A percentile compares a stretch with the other conserved stretches of the same genome.
Conservation (phyloP, 2,329 filamentous ascomycete species). For the Verruconis gallopava region DNA sequence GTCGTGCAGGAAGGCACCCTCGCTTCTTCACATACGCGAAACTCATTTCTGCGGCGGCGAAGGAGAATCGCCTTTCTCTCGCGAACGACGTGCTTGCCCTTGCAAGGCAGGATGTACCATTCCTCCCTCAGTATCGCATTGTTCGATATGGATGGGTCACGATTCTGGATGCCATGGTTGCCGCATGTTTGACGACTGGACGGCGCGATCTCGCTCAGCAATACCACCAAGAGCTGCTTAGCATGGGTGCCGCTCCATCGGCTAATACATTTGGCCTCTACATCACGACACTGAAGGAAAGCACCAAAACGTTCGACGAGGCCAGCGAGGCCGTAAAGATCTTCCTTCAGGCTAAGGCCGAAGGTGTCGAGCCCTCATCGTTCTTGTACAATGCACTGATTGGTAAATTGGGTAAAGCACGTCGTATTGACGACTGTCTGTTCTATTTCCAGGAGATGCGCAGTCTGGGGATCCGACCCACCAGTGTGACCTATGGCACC, state of each 20-base stretch:
- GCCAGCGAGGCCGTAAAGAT: conserved; percentile 95
- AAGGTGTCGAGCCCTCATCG: conserved; percentile 89
- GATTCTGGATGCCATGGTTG: conserved; percentile 93
- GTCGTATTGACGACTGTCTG: conserved; percentile 93
- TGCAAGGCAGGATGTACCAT: conserved; percentile 78
- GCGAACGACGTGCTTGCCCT: conserved; percentile 80
- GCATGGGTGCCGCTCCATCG: conserved; percentile 81
- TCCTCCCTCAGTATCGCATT: conserved; percentile 68
- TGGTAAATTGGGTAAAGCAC: conserved; percentile 93
- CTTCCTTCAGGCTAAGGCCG: conserved; percentile 83
- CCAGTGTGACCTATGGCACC: conserved; percentile 94
- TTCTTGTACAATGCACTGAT: conserved; percentile 98
- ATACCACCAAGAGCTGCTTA: conserved; percentile 81
- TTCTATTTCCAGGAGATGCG: conserved; percentile 99
- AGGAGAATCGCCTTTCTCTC: conserved; percentile 67
- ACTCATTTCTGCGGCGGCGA: conserved; percentile 79
- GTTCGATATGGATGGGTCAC: conserved; percentile 94
- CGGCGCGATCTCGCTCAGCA: conserved; percentile 70
- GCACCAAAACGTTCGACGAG: conserved; percentile 94
- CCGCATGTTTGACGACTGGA: conserved; percentile 72
- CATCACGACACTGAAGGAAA: conserved; percentile 98
- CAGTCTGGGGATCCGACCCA: conserved; percentile 79
- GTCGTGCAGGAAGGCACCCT: conserved; percentile 78
- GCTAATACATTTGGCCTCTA: conserved; percentile 97
- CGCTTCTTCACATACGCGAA: conserved; percentile 96